Evolutionary conservation across 192 early-diverging fungal species (phyloP).

Genomic region (Entomortierella lignicola): DNA sequence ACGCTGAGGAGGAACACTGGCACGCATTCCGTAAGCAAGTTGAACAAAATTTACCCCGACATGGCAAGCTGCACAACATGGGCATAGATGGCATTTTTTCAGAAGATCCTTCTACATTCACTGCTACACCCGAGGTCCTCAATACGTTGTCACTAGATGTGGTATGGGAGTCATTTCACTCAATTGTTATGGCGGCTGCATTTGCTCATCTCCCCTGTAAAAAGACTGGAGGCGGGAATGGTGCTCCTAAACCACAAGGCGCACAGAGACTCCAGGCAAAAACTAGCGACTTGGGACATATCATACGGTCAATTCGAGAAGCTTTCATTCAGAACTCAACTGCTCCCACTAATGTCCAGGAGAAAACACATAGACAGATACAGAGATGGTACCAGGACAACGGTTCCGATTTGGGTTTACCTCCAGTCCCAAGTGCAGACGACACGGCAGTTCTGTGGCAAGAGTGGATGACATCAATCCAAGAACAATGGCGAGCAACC

Average conservation of each 20-base stretch:
- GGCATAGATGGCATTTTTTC: neutral
- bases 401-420: neutral
- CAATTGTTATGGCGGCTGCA: constrained; percentile 1
- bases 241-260: neutral
- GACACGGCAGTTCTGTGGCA: neutral
- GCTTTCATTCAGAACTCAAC: neutral
- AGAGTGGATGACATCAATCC: neutral
- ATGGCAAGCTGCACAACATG: neutral
- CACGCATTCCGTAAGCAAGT: neutral
- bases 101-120: neutral
- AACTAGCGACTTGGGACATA: constrained; percentile 2
- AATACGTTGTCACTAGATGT: neutral
- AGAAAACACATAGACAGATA: neutral
- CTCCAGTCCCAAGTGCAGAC: neutral
- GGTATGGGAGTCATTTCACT: neutral
- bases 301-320: neutral
- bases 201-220: neutral
- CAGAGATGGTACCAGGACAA: neutral
- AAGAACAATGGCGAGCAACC: neutral
- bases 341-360: neutral
- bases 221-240: constrained; percentile 11
- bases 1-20: neutral
- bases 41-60: neutral
- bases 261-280: constrained; percentile 3
- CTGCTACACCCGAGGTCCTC: neutral